A percentile compares a stretch with the other conserved stretches of the same genome.
These are phyloP conservation scores for Echeveria elegans DNA, from an alignment of 164 flowering plant species.

Conservation along the genomic window DNA sequence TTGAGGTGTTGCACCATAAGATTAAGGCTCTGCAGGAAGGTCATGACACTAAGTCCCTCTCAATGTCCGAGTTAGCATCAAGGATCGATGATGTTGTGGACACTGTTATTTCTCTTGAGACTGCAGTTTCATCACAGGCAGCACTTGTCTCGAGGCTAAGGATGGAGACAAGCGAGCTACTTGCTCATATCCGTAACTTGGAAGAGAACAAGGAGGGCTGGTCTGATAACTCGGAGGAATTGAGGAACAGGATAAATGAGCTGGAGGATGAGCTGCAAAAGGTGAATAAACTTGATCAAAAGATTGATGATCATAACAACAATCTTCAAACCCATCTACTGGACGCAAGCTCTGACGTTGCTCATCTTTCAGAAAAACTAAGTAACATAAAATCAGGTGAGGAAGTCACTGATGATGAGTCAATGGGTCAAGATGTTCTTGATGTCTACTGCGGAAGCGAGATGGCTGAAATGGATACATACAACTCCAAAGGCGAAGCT, in stretches of 20 bases:
- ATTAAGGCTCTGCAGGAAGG: slow-evolving; percentile 24
- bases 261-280: slow-evolving; percentile 44
- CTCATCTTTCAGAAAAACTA: slow-evolving; percentile 39
- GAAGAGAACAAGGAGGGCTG: slow-evolving; percentile 33
- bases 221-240: slow-evolving; percentile 23
- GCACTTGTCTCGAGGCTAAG: slow-evolving; percentile 27
- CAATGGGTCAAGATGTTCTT: slow-evolving; percentile 11
- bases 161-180: slow-evolving; percentile 32
- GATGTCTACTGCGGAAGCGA: slow-evolving; percentile 12
- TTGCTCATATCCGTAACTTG: slow-evolving; percentile 19
- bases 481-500: slow-evolving; percentile 3
- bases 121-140: slow-evolving; percentile 30
- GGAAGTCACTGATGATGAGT: slow-evolving; percentile 17
- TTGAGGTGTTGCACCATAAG: slow-evolving; percentile 18
- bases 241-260: slow-evolving; percentile 29
- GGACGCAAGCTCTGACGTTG: slow-evolving; percentile 38
- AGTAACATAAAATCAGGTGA: slow-evolving; percentile 27
- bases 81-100: slow-evolving; percentile 50
- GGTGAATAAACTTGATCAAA: slow-evolving; percentile 34
- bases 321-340: slow-evolving; percentile 32
- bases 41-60: slow-evolving; percentile 14
- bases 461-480: not conserved
- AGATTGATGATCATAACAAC: slow-evolving; percentile 24
- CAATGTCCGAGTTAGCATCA: slow-evolving; percentile 40
- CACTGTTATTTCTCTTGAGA: slow-evolving; percentile 38